A percentile compares a stretch with the other conserved stretches of the same genome.
phyloP scores from a whole-genome alignment of 495 filamentous ascomycete species.

The Hypoxylon cercidicola region DNA sequence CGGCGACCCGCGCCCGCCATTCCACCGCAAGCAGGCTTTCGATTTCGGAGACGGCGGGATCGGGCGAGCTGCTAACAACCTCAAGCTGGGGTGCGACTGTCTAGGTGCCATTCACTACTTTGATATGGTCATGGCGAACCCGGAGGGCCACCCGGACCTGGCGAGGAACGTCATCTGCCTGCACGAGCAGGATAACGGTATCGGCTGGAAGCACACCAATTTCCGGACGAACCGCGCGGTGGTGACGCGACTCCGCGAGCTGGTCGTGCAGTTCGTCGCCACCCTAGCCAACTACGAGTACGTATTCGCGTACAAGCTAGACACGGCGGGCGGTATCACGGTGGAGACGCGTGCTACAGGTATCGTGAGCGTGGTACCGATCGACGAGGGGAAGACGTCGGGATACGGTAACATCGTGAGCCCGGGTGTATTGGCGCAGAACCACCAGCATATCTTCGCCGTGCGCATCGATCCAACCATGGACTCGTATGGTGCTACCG shows the following conservation, averaged over 20 bases:
- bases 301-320: constrained; percentile 85
- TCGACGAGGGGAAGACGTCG: constrained; percentile 73
- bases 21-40: constrained; percentile 81
- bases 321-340: constrained; percentile 81
- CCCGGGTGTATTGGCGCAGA: constrained; percentile 78
- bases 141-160: constrained; percentile 66
- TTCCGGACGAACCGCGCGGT: constrained; percentile 75
- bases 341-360: constrained; percentile 89
- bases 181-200: constrained; percentile 70
- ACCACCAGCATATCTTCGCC: constrained; percentile 92
- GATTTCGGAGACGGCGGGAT: constrained; percentile 81
- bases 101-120: constrained; percentile 82
- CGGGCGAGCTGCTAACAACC: constrained; percentile 79
- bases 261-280: constrained; percentile 81
- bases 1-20: constrained; percentile 75
- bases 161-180: constrained; percentile 82
- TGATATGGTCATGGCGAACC: constrained; percentile 62
- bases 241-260: constrained; percentile 73
- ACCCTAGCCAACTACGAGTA: constrained; percentile 88
- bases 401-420: constrained; percentile 85
- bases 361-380: constrained; percentile 83
- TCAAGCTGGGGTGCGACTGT: constrained; percentile 75
- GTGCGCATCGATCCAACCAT: constrained; percentile 85
- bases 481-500: constrained; percentile 78
- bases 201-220: constrained; percentile 86